Conservation (phyloP, 768 basidiomycete genomes). For the Auricularia sp. region DNA sequence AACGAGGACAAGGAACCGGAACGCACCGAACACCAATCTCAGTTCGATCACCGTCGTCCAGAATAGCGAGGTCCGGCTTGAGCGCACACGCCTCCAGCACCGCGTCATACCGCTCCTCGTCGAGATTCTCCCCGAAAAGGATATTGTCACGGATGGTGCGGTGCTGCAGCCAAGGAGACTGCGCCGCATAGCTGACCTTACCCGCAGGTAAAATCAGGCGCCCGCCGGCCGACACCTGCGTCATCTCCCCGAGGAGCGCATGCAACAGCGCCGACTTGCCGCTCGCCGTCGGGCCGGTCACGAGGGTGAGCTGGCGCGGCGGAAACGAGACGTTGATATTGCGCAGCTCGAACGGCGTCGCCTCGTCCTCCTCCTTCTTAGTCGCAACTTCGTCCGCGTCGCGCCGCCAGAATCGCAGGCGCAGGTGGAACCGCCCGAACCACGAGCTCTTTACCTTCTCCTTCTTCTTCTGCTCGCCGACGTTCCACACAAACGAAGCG, state of each 20-base stretch:
- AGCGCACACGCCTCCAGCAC: constrained; percentile 40
- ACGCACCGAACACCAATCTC: constrained; percentile 18
- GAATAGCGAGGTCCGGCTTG: constrained; percentile 33
- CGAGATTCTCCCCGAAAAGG: constrained; percentile 59
- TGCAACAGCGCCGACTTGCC: constrained; percentile 17
- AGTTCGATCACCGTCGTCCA: constrained; percentile 30
- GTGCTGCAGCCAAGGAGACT: constrained; percentile 60
- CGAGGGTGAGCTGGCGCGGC: constrained; percentile 53
- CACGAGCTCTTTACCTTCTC: constrained; percentile 4
- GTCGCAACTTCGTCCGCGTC: constrained; percentile 11
- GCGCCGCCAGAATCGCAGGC: constrained; percentile 4
- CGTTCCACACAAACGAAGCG: constrained; percentile 54
- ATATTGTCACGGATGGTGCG: constrained; percentile 75
- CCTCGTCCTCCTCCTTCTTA: constrained; percentile 15
- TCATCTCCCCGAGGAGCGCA: constrained; percentile 21
- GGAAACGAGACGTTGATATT: constrained; percentile 67
- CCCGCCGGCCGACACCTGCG: constrained; percentile 9
- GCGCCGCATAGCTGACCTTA: constrained; percentile 44
- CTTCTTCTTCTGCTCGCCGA: constrained; percentile 28
- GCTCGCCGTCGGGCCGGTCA: constrained; percentile 43
- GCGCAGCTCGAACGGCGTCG: constrained; percentile 44
- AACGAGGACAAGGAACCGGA: neutral
- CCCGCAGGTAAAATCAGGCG: constrained; percentile 22
- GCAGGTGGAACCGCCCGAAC: neutral
- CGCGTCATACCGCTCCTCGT: constrained; percentile 28